Percentiles rank a stretch among this genome's conserved stretches.
These are phyloP conservation scores for Agaricales sp. DNA, from an alignment of 1,284 basidiomycete species.

Conservation along the genomic window DNA sequence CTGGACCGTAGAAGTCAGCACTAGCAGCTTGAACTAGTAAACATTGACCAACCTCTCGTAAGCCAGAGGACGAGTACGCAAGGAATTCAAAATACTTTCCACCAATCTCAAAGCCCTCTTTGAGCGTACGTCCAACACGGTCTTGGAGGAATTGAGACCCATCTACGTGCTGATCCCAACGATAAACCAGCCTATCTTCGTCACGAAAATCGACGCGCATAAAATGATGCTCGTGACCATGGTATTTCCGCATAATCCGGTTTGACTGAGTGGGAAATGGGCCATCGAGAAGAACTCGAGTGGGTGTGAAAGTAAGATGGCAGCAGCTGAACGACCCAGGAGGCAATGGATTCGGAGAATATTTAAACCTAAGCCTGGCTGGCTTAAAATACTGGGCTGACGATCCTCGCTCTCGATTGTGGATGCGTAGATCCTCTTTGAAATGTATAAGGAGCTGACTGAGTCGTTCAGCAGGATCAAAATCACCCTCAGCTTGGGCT, in stretches of 20 bases:
- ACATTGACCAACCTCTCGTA: constrained; percentile 25
- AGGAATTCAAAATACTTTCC: constrained; percentile 64
- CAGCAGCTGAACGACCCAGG: constrained; percentile 40
- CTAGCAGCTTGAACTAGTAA: too few relatives aligned
- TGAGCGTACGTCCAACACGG: constrained; percentile 55
- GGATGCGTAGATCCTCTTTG: constrained; percentile 9
- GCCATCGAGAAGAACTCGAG: constrained; percentile 60
- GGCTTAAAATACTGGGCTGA: constrained; percentile 38
- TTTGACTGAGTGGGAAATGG: constrained; percentile 62
- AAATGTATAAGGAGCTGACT: not conserved
- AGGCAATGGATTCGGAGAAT: constrained; percentile 12
- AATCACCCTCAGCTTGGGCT: not conserved
- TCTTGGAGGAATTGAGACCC: constrained; percentile 42
- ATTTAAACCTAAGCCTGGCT: constrained; percentile 19
- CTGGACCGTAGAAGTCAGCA: constrained; percentile 17
- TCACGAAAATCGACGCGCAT: constrained; percentile 72
- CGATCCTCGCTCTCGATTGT: constrained; percentile 33
- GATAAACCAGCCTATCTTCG: constrained; percentile 59
- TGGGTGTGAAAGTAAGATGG: constrained; percentile 64
- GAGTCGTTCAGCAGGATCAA: not conserved
- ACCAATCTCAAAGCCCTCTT: constrained; percentile 56
- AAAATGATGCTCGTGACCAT: constrained; percentile 46
- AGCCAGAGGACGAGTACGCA: constrained; percentile 62
- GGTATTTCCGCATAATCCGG: constrained; percentile 20
- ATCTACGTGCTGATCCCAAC: constrained; percentile 58